phyloP scores from a whole-genome alignment of 2,329 filamentous ascomycete species.

The Lachnellula arida region DNA sequence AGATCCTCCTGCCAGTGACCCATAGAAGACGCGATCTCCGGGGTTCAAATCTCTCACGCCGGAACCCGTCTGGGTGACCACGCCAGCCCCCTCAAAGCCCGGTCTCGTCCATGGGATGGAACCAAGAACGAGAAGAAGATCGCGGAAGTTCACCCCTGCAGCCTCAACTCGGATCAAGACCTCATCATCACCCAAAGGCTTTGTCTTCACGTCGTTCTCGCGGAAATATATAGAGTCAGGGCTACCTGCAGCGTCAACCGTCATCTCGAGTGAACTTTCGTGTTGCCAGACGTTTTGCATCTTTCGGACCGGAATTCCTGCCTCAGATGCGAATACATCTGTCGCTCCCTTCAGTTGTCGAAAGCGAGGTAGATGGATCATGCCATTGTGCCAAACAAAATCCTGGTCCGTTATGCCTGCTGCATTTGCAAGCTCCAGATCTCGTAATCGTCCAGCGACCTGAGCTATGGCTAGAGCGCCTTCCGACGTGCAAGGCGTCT shows the following conservation, averaged over 20 bases:
- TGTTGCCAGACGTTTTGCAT: too few relatives aligned
- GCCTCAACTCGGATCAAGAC: not conserved
- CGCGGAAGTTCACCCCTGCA: not conserved
- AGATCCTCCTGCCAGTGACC: not conserved
- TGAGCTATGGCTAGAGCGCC: too few relatives aligned
- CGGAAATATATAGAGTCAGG: not conserved
- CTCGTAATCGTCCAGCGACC: too few relatives aligned
- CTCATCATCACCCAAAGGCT: not conserved
- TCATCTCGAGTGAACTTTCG: not conserved
- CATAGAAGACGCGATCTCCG: not conserved
- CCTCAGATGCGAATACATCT: too few relatives aligned
- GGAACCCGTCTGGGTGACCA: not conserved
- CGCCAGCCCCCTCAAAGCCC: not conserved
- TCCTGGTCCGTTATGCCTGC: too few relatives aligned
- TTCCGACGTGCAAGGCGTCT: too few relatives aligned
- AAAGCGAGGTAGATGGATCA: too few relatives aligned
- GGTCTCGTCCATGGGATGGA: not conserved
- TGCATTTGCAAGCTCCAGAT: too few relatives aligned
- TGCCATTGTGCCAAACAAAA: too few relatives aligned
- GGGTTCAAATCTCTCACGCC: not conserved
- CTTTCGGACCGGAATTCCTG: too few relatives aligned
- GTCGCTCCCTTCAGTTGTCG: too few relatives aligned
- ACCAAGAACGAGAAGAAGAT: not conserved
- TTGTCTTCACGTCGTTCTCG: not conserved
- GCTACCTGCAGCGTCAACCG: not conserved